phyloP scores from a whole-genome alignment of 768 basidiomycete genomes.

The Thelephora ganbajun region DNA sequence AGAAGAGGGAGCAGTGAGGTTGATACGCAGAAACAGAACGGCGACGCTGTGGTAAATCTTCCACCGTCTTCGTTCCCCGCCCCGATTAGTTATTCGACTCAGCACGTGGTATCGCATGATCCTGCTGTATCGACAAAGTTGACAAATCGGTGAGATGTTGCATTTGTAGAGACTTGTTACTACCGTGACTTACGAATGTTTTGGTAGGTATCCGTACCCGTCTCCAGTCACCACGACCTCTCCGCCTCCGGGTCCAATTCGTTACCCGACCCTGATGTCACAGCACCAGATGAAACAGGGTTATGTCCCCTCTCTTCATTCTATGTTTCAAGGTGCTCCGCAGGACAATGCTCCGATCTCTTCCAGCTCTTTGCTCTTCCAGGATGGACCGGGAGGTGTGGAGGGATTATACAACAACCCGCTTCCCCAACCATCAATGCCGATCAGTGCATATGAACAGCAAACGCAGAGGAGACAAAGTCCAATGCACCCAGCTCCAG shows the following conservation, averaged over 20 bases:
- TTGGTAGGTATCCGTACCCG: slow-evolving; percentile 24
- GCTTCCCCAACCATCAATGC: slow-evolving; percentile 21
- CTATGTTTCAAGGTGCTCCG: slow-evolving; percentile 44
- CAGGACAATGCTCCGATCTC: slow-evolving; percentile 21
- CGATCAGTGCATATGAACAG: slow-evolving; percentile 5
- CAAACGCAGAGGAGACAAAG: not conserved
- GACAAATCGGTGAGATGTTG: not conserved
- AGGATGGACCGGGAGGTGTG: slow-evolving; percentile 6
- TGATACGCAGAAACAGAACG: too few species aligned
- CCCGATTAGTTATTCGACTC: not conserved
- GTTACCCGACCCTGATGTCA: slow-evolving; percentile 66
- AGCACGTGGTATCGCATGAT: not conserved
- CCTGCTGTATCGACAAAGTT: not conserved
- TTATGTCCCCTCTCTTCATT: slow-evolving; percentile 62
- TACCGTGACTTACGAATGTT: not conserved
- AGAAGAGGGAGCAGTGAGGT: too few species aligned
- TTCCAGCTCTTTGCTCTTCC: slow-evolving; percentile 29
- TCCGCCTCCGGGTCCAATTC: slow-evolving; percentile 38
- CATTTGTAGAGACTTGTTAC: not conserved
- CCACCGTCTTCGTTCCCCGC: not conserved
- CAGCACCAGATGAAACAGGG: slow-evolving; percentile 68
- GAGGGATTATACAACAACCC: slow-evolving; percentile 12
- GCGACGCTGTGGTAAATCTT: not conserved
- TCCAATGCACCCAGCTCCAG: slow-evolving; percentile 11
- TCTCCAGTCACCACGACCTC: slow-evolving; percentile 61